Percentiles rank a stretch among this genome's conserved stretches.
phyloP scores from a whole-genome alignment of 73 alveolate genomes.

The Breviolum minutum region DNA sequence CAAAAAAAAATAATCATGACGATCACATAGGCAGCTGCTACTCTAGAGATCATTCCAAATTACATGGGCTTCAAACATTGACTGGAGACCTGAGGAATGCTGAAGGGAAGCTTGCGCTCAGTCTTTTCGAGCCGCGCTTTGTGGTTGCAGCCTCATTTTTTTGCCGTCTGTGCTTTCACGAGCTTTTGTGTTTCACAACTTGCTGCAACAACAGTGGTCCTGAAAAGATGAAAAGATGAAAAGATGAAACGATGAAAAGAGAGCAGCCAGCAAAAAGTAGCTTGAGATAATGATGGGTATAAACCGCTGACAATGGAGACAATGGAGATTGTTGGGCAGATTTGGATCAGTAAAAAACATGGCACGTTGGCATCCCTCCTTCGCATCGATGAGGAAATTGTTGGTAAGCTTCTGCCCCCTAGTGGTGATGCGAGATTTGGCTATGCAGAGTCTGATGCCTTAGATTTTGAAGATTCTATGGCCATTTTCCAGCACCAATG shows the following conservation, averaged over 20 bases:
- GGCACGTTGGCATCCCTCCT: background rate
- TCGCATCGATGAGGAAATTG: constrained; percentile 25
- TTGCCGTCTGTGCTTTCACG: background rate
- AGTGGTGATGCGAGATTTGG: constrained; percentile 5
- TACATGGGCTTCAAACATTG: too few species aligned
- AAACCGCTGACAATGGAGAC: background rate
- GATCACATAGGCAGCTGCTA: background rate
- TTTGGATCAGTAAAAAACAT: background rate
- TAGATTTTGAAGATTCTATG: background rate
- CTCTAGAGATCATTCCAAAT: background rate
- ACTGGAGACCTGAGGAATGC: constrained; percentile 33
- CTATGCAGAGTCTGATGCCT: constrained; percentile 35
- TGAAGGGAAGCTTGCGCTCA: constrained; percentile 84
- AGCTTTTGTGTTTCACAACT: background rate
- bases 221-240: too few species aligned
- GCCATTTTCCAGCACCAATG: background rate
- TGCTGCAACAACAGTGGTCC: too few species aligned
- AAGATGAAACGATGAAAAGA: too few species aligned
- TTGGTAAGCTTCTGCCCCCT: constrained; percentile 23
- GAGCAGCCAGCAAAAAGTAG: too few species aligned
- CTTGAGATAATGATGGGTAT: too few species aligned
- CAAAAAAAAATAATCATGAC: background rate
- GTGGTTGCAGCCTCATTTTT: constrained; percentile 48
- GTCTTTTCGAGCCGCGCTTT: constrained; percentile 61
- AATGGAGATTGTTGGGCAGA: background rate